phyloP scores from a whole-genome alignment of 768 basidiomycete species.

The Multifurca ochricompacta region DNA sequence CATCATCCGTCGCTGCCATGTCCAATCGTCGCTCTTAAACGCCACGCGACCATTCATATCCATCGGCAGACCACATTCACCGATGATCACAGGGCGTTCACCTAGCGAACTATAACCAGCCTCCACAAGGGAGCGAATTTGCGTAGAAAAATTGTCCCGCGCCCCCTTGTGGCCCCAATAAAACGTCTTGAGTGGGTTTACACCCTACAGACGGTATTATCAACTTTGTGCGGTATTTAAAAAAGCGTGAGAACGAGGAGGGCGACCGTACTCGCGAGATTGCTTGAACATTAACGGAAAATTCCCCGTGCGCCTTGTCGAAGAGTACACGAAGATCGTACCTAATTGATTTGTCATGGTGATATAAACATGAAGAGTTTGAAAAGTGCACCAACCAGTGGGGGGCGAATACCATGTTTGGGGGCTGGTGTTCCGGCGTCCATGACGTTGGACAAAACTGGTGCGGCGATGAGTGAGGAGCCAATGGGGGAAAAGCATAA shows the following conservation, averaged over 20 bases:
- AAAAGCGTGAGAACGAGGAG: not conserved
- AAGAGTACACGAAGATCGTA: slow-evolving; percentile 92
- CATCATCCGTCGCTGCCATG: slow-evolving; percentile 88
- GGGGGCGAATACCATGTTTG: slow-evolving; percentile 62
- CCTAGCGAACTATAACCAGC: slow-evolving; percentile 62
- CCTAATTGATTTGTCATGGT: slow-evolving; percentile 35
- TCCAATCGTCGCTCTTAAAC: slow-evolving; percentile 64
- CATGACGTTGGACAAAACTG: slow-evolving; percentile 78
- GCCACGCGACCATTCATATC: slow-evolving; percentile 69
- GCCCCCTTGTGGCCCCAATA: slow-evolving; percentile 85
- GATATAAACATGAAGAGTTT: slow-evolving; percentile 23
- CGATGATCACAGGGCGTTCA: slow-evolving; percentile 78
- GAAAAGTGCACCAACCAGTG: slow-evolving; percentile 48
- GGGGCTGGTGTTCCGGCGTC: slow-evolving; percentile 54
- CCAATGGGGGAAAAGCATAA: not conserved
- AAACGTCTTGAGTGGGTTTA: slow-evolving; percentile 71
- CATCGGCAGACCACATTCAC: slow-evolving; percentile 94
- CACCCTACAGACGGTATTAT: slow-evolving; percentile 49
- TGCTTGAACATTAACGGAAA: slow-evolving; percentile 91
- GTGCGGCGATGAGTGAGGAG: not conserved
- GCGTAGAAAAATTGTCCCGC: slow-evolving; percentile 73
- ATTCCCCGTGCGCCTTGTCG: slow-evolving; percentile 71
- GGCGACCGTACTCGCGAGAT: slow-evolving; percentile 61
- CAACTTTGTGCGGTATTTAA: slow-evolving; percentile 8
- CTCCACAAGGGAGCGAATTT: slow-evolving; percentile 73